A percentile compares a stretch with the other conserved stretches of the same genome.
phyloP scores from a whole-genome alignment of 768 basidiomycete species.

The Podaxis mareebaensis region DNA sequence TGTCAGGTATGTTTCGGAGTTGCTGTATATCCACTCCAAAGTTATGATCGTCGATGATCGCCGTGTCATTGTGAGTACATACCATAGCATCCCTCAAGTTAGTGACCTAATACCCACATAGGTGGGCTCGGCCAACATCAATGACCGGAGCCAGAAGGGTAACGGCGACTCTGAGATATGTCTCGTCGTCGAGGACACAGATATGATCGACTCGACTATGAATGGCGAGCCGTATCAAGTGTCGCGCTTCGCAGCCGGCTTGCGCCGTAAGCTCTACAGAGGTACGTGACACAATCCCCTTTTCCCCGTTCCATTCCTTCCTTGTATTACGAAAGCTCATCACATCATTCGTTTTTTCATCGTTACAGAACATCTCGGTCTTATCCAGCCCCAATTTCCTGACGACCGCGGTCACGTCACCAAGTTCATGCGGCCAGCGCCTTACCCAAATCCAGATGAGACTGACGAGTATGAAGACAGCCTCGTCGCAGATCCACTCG shows the following conservation, averaged over 20 bases:
- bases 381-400: slow-evolving; percentile 73
- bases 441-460: slow-evolving; percentile 68
- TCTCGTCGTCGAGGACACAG: slow-evolving; percentile 86
- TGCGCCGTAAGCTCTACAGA: slow-evolving; percentile 82
- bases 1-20: slow-evolving; percentile 74
- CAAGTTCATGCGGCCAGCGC: slow-evolving; percentile 81
- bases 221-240: slow-evolving; percentile 73
- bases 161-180: slow-evolving; percentile 96
- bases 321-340: slow-evolving; percentile 7
- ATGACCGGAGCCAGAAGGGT: slow-evolving; percentile 87
- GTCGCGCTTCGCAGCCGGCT: slow-evolving; percentile 77
- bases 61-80: slow-evolving; percentile 73
- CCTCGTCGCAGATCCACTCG: slow-evolving; percentile 77
- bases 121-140: slow-evolving; percentile 95
- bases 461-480: slow-evolving; percentile 56
- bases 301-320: not conserved
- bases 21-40: slow-evolving; percentile 84
- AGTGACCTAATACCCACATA: slow-evolving; percentile 26
- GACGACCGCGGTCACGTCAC: slow-evolving; percentile 27
- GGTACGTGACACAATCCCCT: slow-evolving; percentile 41
- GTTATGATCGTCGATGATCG: slow-evolving; percentile 95
- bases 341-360: slow-evolving; percentile 5
- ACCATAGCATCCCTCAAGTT: not conserved
- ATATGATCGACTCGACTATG: slow-evolving; percentile 76
- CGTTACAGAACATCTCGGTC: slow-evolving; percentile 76